Conservation (phyloP, 345 rosid genomes). For the Salix suchowensis region DNA sequence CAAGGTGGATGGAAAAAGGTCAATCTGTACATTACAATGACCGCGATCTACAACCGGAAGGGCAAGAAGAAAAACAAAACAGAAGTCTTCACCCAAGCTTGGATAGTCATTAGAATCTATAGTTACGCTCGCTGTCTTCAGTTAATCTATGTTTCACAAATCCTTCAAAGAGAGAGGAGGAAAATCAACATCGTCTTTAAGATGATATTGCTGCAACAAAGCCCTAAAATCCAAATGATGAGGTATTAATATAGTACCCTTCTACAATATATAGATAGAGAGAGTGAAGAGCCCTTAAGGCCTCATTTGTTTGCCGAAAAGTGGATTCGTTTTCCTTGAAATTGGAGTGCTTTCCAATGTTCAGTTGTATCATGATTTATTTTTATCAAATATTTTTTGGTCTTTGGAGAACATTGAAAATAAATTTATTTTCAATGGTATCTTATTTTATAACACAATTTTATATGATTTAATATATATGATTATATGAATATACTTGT, state of each 20-base stretch:
- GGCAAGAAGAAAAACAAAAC: background rate
- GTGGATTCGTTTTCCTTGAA: too few relatives aligned
- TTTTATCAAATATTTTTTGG: too few relatives aligned
- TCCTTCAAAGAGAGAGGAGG: constrained; percentile 25
- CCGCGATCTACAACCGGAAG: background rate
- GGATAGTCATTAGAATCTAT: constrained; percentile 7
- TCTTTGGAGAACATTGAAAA: too few relatives aligned
- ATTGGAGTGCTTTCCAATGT: too few relatives aligned
- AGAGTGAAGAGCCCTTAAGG: too few relatives aligned
- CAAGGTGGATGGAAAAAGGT: background rate
- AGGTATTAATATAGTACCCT: background rate
- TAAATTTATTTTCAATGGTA: too few relatives aligned
- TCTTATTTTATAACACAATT: too few relatives aligned
- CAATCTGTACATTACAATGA: background rate
- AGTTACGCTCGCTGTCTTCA: background rate
- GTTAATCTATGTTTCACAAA: background rate
- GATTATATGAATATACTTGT: too few relatives aligned
- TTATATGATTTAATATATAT: too few relatives aligned
- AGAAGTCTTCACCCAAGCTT: background rate
- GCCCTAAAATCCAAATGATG: constrained; percentile 14
- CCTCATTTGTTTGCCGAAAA: too few relatives aligned
- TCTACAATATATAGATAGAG: too few relatives aligned
- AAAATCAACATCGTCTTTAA: constrained; percentile 31
- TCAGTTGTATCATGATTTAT: too few relatives aligned
- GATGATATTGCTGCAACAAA: constrained; percentile 18